Evolutionary conservation across 176 grass and related monocot species (phyloP).

Genomic region (Thinopyrum elongatum): DNA sequence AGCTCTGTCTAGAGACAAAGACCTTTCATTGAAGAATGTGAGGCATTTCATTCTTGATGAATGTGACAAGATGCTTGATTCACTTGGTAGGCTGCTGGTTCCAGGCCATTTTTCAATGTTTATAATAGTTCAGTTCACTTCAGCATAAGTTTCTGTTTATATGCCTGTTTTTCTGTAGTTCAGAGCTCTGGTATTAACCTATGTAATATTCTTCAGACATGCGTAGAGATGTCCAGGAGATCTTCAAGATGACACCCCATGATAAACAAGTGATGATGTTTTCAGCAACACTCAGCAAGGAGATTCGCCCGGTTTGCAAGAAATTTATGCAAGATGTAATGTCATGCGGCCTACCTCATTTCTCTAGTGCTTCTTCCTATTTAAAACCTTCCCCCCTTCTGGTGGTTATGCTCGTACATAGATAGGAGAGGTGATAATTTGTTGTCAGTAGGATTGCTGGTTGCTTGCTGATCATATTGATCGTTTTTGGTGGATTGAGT

Average conservation of each 20-base stretch:
- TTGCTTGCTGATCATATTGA: slow-evolving; percentile 18
- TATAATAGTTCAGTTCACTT: background rate
- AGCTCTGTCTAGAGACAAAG: slow-evolving; percentile 80
- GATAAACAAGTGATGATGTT: slow-evolving; percentile 99
- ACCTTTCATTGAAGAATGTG: slow-evolving; percentile 98
- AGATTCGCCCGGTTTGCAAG: slow-evolving; percentile 96
- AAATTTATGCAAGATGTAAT: slow-evolving; percentile 99
- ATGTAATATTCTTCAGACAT: slow-evolving; percentile 79
- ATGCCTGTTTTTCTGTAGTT: background rate
- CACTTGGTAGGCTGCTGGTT: slow-evolving; percentile 64
- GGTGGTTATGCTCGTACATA: slow-evolving; percentile 23
- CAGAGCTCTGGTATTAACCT: background rate
- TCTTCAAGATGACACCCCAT: slow-evolving; percentile 99
- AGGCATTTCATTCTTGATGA: slow-evolving; percentile 99
- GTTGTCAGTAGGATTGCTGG: slow-evolving; percentile 26
- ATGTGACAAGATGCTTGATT: slow-evolving; percentile 99
- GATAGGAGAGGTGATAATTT: slow-evolving; percentile 17
- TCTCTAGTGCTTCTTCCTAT: slow-evolving; percentile 13
- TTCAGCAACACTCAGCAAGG: slow-evolving; percentile 98
- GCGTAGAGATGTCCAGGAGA: slow-evolving; percentile 97
- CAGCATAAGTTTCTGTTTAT: background rate
- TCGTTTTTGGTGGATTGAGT: slow-evolving; percentile 21
- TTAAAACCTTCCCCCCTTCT: slow-evolving; percentile 13
- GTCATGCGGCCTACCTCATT: slow-evolving; percentile 54
- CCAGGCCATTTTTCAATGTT: background rate